Percentiles rank a stretch among this genome's conserved stretches.
phyloP scores from a whole-genome alignment of 805 yeast species.

The Monosporozyma servazzii region DNA sequence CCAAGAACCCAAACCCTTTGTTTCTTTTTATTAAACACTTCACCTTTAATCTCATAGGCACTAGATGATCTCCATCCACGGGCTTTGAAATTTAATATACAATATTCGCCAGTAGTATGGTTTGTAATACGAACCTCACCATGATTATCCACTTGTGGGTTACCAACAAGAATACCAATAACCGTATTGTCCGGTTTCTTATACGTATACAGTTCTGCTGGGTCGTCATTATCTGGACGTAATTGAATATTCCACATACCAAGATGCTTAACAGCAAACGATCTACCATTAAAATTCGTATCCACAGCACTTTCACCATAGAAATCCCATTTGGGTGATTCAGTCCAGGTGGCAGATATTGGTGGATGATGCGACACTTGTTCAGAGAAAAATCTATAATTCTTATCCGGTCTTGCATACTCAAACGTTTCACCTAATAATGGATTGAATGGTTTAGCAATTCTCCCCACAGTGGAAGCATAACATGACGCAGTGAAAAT shows the following conservation, averaged over 20 bases:
- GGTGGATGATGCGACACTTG: constrained; percentile 98
- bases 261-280: constrained; percentile 85
- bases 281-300: constrained; percentile 80
- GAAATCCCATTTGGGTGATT: constrained; percentile 85
- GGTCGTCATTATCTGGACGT: constrained; percentile 55
- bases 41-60: constrained; percentile 85
- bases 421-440: constrained; percentile 90
- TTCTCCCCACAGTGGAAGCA: constrained; percentile 82
- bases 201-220: constrained; percentile 78
- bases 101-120: constrained; percentile 75
- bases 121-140: constrained; percentile 83
- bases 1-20: constrained; percentile 68
- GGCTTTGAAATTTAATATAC: constrained; percentile 67
- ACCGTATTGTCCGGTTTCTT: constrained; percentile 88
- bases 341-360: constrained; percentile 80
- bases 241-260: constrained; percentile 82
- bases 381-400: constrained; percentile 76
- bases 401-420: constrained; percentile 79
- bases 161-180: constrained; percentile 86
- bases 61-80: constrained; percentile 91
- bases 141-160: constrained; percentile 88
- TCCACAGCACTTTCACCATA: constrained; percentile 90
- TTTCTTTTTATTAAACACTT: constrained; percentile 53
- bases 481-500: constrained; percentile 92
- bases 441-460: constrained; percentile 96